Conservation (phyloP, 2,329 filamentous ascomycete genomes). For the Ophiocordyceps camponoti-rufipedis region DNA sequence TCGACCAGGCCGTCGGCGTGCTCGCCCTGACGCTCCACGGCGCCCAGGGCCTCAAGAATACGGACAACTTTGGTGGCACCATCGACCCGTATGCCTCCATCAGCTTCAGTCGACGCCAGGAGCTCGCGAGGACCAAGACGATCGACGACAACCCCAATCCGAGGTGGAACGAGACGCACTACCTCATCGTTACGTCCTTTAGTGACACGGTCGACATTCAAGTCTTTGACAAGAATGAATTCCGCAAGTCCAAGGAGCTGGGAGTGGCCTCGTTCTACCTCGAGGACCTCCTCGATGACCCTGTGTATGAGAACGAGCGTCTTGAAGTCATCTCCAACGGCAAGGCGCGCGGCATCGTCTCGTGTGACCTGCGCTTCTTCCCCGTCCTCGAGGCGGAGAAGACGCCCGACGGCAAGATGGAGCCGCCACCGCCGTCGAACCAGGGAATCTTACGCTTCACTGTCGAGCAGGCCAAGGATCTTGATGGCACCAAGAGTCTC, state of each 20-base stretch:
- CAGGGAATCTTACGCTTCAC: constrained; percentile 90
- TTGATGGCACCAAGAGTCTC: constrained; percentile 82
- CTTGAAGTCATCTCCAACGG: constrained; percentile 74
- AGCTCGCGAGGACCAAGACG: constrained; percentile 77
- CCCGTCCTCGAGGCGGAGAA: constrained; percentile 63
- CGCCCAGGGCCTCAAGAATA: constrained; percentile 83
- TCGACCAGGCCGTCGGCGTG: constrained; percentile 92
- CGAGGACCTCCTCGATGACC: constrained; percentile 60
- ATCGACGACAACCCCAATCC: constrained; percentile 72
- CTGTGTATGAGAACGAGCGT: constrained; percentile 66
- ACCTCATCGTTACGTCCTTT: constrained; percentile 83
- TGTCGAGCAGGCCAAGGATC: constrained; percentile 88
- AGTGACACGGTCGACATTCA: constrained; percentile 74
- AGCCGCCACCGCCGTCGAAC: constrained; percentile 73
- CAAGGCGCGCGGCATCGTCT: constrained; percentile 62
- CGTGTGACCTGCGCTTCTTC: constrained; percentile 83
- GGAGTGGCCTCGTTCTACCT: constrained; percentile 72
- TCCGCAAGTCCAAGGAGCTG: constrained; percentile 90
- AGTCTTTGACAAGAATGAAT: constrained; percentile 85
- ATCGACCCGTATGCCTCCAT: constrained; percentile 79
- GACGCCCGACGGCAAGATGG: constrained; percentile 56
- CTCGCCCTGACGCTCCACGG: constrained; percentile 81
- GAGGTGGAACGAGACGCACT: constrained; percentile 91
- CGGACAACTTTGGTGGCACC: constrained; percentile 81
- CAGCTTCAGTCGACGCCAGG: constrained; percentile 65